Percentiles rank a stretch among this genome's conserved stretches.
These are phyloP conservation scores for Trametes villosa DNA, from an alignment of 768 basidiomycete species.

Conservation along the genomic window DNA sequence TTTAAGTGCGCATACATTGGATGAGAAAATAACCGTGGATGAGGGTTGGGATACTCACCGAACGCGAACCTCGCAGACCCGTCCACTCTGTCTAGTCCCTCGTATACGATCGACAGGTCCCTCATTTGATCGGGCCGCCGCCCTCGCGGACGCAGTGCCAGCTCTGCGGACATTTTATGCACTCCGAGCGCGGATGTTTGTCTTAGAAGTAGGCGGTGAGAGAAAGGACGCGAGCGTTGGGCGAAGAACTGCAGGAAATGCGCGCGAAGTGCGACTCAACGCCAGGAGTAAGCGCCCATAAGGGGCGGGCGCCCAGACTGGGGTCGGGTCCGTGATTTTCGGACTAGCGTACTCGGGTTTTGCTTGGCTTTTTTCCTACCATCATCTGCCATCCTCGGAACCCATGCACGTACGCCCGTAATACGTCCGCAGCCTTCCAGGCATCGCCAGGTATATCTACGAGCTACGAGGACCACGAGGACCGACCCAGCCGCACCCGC, in stretches of 20 bases:
- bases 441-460: background rate
- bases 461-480: background rate
- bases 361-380: background rate
- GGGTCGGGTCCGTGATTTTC: no score
- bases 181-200: no score
- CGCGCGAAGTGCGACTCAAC: no score
- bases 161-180: slow-evolving; percentile 2
- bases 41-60: slow-evolving; percentile 42
- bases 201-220: no score
- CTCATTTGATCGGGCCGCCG: slow-evolving; percentile 42
- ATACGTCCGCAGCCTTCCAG: slow-evolving; percentile 2
- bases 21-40: background rate
- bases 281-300: no score
- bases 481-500: background rate
- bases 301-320: no score
- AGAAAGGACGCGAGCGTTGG: no score
- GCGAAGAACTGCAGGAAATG: no score
- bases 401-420: background rate
- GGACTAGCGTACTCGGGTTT: no score
- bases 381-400: background rate
- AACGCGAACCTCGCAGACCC: slow-evolving; percentile 77
- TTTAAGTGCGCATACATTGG: slow-evolving; percentile 14
- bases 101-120: slow-evolving; percentile 51
- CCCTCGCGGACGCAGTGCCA: slow-evolving; percentile 37
- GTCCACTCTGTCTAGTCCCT: slow-evolving; percentile 70